These are phyloP conservation scores for Cutaneotrichosporon dermatis DNA, from an alignment of 1,284 basidiomycete species.

Conservation along the genomic window DNA sequence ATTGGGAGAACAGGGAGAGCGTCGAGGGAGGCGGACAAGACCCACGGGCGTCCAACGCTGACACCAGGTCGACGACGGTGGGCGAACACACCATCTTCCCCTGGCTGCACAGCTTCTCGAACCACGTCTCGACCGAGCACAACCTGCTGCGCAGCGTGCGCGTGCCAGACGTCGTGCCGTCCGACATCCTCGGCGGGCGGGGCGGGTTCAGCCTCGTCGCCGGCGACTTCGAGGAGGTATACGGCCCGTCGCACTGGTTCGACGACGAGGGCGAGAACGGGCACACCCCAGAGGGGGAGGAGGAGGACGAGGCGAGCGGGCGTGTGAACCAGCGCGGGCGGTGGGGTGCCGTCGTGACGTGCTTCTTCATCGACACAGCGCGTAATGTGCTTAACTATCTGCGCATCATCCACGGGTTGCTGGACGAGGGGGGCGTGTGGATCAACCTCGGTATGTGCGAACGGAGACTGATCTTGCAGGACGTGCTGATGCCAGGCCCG, in stretches of 20 bases:
- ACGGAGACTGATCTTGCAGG: not conserved
- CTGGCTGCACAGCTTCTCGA: conserved; percentile 85
- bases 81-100: conserved; percentile 74
- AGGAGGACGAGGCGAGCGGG: conserved; percentile 42
- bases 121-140: conserved; percentile 57
- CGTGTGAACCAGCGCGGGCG: conserved; percentile 57
- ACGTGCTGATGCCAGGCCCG: conserved; percentile 59
- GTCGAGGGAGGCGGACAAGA: too few relatives aligned
- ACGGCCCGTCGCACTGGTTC: conserved; percentile 53
- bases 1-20: too few relatives aligned
- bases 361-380: conserved; percentile 97
- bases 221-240: conserved; percentile 90
- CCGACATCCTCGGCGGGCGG: conserved; percentile 58
- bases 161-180: conserved; percentile 79
- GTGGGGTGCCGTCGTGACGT: conserved; percentile 89
- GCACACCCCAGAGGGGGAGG: conserved; percentile 24
- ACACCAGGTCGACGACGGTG: conserved; percentile 60
- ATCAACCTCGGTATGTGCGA: conserved; percentile 67
- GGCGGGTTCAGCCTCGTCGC: conserved; percentile 72
- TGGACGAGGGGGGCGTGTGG: conserved; percentile 81
- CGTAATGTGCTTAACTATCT: conserved; percentile 90
- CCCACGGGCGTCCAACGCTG: not conserved
- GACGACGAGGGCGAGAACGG: conserved; percentile 29
- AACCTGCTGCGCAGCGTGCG: conserved; percentile 63
- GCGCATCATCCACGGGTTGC: conserved; percentile 69